Evolutionary conservation across 2,329 filamentous ascomycete species (phyloP), one percentile per base, ranked within the genome.

Genomic region (Talaromyces piceae): DNA sequence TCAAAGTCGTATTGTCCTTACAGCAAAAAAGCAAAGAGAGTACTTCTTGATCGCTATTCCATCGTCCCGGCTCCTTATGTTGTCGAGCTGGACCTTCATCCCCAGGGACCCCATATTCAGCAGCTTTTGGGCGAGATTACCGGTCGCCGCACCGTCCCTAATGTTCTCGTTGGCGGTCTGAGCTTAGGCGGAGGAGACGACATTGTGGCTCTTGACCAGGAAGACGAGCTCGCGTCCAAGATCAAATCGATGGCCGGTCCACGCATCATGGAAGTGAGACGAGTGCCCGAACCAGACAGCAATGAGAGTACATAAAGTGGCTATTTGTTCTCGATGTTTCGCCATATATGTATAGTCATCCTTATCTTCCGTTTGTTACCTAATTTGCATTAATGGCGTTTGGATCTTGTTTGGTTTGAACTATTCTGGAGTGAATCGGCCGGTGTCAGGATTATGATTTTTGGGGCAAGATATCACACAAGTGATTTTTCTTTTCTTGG

Each of bases 161-260:
- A 98, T 65, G 79, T 97, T 30, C 77, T 98, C 59, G 78, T 98
- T 61, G 88, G 89, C 62, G 90, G 89, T 43, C 83, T 85, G 67
- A 93, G 87, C 68, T 88, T 97, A 55, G 93, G 93, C 44, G 93
- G 93, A 20, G 83, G 88, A 46, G 91, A 97, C 64, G 89, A 96
- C 54, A 80, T 98, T 51, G 79, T 82, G 45, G 83, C 80, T 23
- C 73, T 97, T 54, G 82, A 91, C 64, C 68, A 74, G 25, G 77
- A 78, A 27, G 83, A 84, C 56, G 79, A 80, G 52, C 74, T 97
- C 55, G 78, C 82, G 6, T 78, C 80, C 51, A 93, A 83, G 67
- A 78, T 97, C 56, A 82, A 81, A 66, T 77, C 78, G 23, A 76
- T 95, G 65, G 90, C 83, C 25, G 87, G 85, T 22, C 88, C 86